Percentiles rank a stretch among this genome's conserved stretches.
Evolutionary conservation across 176 grass and related monocot genomes (phyloP).

Genomic region (Hordeum vulgare): DNA sequence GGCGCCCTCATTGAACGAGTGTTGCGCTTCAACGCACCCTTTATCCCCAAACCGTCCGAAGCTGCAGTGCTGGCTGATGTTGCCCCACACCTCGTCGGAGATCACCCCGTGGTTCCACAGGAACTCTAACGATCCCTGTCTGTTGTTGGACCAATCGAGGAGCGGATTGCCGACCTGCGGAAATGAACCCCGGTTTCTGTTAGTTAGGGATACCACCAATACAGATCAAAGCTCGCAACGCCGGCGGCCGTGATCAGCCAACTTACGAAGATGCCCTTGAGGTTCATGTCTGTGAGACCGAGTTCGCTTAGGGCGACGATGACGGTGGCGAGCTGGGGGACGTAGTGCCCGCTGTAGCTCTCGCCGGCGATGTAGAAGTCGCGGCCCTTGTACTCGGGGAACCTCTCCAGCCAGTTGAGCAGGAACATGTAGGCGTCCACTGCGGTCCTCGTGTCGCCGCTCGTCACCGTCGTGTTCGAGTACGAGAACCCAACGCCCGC

Average conservation of each 20-base stretch:
- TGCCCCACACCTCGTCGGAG: constrained; percentile 25
- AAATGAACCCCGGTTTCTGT: background rate
- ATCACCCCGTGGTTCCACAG: constrained; percentile 47
- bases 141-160: background rate
- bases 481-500: constrained; percentile 60
- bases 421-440: constrained; percentile 24
- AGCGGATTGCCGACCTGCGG: constrained; percentile 35
- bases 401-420: constrained; percentile 33
- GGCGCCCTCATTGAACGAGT: background rate
- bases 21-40: background rate
- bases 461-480: background rate
- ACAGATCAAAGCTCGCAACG: background rate
- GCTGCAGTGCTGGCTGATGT: constrained; percentile 22
- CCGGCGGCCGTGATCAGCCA: background rate
- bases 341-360: constrained; percentile 47
- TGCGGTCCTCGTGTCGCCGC: background rate
- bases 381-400: constrained; percentile 32
- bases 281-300: constrained; percentile 31
- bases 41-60: background rate
- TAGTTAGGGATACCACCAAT: background rate
- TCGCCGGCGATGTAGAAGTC: constrained; percentile 58
- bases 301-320: background rate
- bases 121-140: background rate
- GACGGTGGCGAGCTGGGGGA: constrained; percentile 27
- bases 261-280: constrained; percentile 31